Percentiles rank a stretch among this genome's conserved stretches.
phyloP scores from a whole-genome alignment of 73 alveolate species.

The Effrenium voratum region DNA sequence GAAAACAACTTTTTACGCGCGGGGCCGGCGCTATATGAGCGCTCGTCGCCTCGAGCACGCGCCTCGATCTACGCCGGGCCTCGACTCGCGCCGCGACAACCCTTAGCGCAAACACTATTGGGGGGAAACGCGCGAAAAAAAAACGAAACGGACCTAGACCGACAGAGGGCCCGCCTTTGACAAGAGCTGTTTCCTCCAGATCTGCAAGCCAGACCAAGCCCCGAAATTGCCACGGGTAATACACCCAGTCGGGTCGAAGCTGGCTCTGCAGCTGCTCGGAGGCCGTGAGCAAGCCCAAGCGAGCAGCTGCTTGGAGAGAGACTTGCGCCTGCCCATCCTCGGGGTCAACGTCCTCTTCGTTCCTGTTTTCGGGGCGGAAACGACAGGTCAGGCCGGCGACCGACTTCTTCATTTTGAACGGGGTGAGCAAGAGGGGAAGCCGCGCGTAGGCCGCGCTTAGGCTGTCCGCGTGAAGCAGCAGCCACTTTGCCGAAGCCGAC shows the following conservation, averaged over 20 bases:
- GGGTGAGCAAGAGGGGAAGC: not conserved
- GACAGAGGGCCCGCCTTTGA: too few relatives aligned
- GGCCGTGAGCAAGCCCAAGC: not conserved
- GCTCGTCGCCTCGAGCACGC: too few relatives aligned
- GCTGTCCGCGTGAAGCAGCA: not conserved
- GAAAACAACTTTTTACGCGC: too few relatives aligned
- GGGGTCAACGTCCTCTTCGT: not conserved
- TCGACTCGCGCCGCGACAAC: too few relatives aligned
- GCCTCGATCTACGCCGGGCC: too few relatives aligned
- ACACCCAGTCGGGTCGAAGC: not conserved
- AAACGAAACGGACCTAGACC: too few relatives aligned
- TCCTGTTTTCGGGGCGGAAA: not conserved
- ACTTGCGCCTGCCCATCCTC: not conserved
- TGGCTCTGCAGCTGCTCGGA: not conserved
- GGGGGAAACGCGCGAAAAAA: too few relatives aligned
- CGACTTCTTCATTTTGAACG: not conserved
- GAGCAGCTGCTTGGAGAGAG: not conserved
- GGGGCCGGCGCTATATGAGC: too few relatives aligned
- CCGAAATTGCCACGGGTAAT: not conserved
- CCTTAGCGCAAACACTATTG: too few relatives aligned
- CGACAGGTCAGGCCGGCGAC: not conserved
- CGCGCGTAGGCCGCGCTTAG: not conserved
- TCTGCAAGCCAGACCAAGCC: not conserved
- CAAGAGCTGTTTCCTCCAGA: conserved; percentile 16
- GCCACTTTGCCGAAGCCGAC: not conserved